Evolutionary conservation across 495 filamentous ascomycete species (phyloP), one percentile per base, ranked within the genome.

Genomic region (Amorphotheca resinae): DNA sequence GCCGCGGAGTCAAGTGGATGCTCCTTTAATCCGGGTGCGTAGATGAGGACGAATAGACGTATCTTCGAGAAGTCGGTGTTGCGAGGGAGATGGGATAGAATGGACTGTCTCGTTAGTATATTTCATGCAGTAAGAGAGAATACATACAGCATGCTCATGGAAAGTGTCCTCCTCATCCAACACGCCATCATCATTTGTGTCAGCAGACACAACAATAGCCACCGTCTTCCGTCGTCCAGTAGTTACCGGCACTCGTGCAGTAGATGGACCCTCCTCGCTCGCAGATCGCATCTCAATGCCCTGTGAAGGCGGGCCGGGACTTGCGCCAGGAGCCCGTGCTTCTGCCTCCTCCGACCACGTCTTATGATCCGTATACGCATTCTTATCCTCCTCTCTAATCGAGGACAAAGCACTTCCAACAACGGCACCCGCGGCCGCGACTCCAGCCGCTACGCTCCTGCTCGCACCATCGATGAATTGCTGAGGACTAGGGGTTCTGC

Each of bases 401-500:
- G 84, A 79, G 25, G 80, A 79, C 43, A 95, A 64, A n/a, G 81
- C 84, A 42, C 65, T 80, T 16, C 84, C 84, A 22, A 87, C 74
- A 14, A 70, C 82, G 15, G 79, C 79, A 5, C 86, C 84, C n/a
- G 84, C 86, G 20, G 87, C 87, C 7, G 84, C 80, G 45, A 94
- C 65, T 0, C 87, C 80, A 9, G 85, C 85, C 0, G 72, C 76
- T 17, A 93, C 80, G 38, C 72, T 79, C 58, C 77, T 79, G 55
- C 76, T 78, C 1, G 86, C 85, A 22, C 72, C 77, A 56, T 89
- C 83, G 48, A 88, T 73, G 46, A 93, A 72, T 61, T 93, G 84
- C 55, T 93, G 85, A 20, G 88, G 88, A 54, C 84, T 93, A 8
- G 88, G 84, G 4, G 87, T 91, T 40, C 87, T 76, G 52, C 83